Conservation (phyloP, 129 eudicot genomes). For the Ambrosia artemisiifolia region DNA sequence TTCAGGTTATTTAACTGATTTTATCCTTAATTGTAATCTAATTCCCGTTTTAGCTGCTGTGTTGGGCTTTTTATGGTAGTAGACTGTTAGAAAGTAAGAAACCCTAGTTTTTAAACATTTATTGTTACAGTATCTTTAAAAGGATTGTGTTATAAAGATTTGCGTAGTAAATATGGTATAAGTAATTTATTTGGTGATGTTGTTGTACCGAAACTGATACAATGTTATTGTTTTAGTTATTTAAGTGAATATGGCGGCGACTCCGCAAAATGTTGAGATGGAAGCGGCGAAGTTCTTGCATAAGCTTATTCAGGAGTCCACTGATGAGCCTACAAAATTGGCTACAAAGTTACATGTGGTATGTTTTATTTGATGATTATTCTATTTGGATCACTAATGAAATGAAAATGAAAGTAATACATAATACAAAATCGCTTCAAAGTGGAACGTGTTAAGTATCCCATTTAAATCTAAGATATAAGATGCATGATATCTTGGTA, state of each 20-base stretch:
- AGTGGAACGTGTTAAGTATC: background rate
- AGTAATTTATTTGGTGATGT: background rate
- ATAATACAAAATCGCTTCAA: background rate
- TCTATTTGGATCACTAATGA: background rate
- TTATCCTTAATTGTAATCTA: constrained; percentile 8
- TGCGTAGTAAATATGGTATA: background rate
- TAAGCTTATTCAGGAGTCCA: constrained; percentile 94
- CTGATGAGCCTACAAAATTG: constrained; percentile 91
- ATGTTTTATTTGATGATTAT: constrained; percentile 9
- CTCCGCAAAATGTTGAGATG: constrained; percentile 79
- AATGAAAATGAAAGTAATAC: background rate
- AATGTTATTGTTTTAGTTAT: constrained; percentile 12
- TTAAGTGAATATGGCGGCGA: constrained; percentile 58
- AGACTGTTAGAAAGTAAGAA: background rate
- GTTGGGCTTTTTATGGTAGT: constrained; percentile 23
- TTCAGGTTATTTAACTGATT: constrained; percentile 7
- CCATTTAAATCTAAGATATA: background rate
- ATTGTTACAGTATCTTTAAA: constrained; percentile 9
- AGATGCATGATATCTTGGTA: background rate
- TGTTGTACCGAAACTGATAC: background rate
- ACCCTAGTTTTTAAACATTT: constrained; percentile 16
- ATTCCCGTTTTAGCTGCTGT: constrained; percentile 9
- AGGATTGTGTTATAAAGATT: background rate
- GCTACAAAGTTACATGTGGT: constrained; percentile 99
- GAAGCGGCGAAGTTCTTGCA: constrained; percentile 98